Percentiles rank a stretch among this genome's conserved stretches.
Evolutionary conservation across 2,329 filamentous ascomycete genomes (phyloP).

Genomic region (Acephala macrosclerotiorum): DNA sequence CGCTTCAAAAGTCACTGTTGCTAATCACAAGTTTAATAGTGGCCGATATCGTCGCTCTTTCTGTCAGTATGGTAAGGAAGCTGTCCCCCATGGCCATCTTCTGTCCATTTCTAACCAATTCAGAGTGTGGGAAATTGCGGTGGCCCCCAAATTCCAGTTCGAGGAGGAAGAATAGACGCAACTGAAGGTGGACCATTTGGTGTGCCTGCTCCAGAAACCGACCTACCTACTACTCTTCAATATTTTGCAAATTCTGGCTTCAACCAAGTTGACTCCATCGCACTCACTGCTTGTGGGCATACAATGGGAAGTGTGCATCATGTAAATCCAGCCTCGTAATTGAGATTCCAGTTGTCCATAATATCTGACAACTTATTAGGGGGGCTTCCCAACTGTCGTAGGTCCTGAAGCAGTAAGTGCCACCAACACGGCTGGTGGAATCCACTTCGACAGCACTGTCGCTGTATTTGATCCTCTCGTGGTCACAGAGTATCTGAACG

Average conservation of each 20-base stretch:
- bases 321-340: not conserved
- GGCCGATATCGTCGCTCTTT: conserved; percentile 57
- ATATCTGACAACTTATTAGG: conserved; percentile 7
- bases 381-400: conserved; percentile 58
- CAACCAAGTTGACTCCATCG: conserved; percentile 61
- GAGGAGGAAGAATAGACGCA: conserved; percentile 61
- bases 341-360: not conserved
- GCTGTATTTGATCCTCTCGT: conserved; percentile 61
- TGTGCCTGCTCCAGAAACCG: conserved; percentile 64
- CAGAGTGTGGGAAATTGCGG: conserved; percentile 64
- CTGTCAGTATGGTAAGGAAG: conserved; percentile 54
- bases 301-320: conserved; percentile 60
- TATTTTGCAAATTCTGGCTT: conserved; percentile 66
- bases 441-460: conserved; percentile 55
- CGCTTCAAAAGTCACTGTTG: not conserved
- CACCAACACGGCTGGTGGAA: conserved; percentile 47
- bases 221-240: conserved; percentile 55
- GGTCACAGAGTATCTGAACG: conserved; percentile 57
- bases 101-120: conserved; percentile 48
- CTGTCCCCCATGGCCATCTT: not conserved
- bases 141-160: conserved; percentile 59
- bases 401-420: conserved; percentile 48
- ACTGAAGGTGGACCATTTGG: conserved; percentile 52
- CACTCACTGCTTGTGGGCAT: conserved; percentile 66
- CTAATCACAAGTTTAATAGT: conserved; percentile 5